Base-by-base conservation (phyloP, 768 basidiomycete genomes). In the Lactifluus volemus region DNA sequence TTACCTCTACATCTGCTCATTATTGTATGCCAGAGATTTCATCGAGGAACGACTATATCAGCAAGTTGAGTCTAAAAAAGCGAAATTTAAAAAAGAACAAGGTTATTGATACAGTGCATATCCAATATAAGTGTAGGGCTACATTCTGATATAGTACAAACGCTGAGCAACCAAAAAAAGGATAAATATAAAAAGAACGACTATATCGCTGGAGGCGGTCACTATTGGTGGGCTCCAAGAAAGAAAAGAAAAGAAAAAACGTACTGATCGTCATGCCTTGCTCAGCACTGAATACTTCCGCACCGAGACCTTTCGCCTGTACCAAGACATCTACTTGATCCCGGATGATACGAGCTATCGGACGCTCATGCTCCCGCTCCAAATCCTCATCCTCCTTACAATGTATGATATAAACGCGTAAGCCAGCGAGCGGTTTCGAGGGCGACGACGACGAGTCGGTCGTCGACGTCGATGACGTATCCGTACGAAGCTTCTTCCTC, bases 191-290 rank as follows among this genome's bases (percentile, higher is more conserved):
- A 49, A 14, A 45, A 36, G 47, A 36, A 38, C 53, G 25, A 19
- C 47, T 56, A 66, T 29, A 64, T 64, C 21, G 51, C 64, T 65
- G 19, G 15, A 41, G 1, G 42, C 1, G 56, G 53, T 9, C 25
- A 17, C 48, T 17, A 49, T 44, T 47, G 15, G 29, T 21, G 5
- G 2, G 34, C 36, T 48, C 25, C 32, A 5, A 34, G 9, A 1
- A 34, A 32, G 19, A 21, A 55, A 36, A 7, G 11, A 54, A 38
- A n/a, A 4, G 5, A n/a, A 0, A 41, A 39, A 21, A 41, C 53
- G 68, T 70, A 92, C 92, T 76, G 50, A 95, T 86, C 64, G 79
- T 79, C 83, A 88, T 88, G 19, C 94, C 95, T 72, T 88, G 90
- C 51, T 84, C 81, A 32, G 84, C 88, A 34, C 82, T 81, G 42